Conservation (phyloP, 2,329 filamentous ascomycete genomes). For the Peltaster fructicola region DNA sequence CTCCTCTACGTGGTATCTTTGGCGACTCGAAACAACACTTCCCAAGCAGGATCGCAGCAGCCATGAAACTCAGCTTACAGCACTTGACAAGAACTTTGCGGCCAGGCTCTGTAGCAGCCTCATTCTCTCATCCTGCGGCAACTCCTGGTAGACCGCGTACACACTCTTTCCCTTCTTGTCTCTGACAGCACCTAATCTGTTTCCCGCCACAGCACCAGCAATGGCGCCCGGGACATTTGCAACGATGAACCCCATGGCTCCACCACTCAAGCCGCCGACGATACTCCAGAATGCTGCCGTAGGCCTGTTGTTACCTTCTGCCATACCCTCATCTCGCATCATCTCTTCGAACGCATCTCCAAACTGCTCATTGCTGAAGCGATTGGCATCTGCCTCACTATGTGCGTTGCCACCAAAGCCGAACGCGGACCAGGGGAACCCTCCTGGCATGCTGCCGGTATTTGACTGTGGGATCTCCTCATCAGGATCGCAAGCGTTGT, state of each 20-base stretch:
- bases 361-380: constrained; percentile 61
- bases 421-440: constrained; percentile 64
- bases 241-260: constrained; percentile 83
- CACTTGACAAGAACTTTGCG: constrained; percentile 69
- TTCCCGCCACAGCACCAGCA: constrained; percentile 82
- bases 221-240: constrained; percentile 80
- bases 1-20: too few relatives aligned
- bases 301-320: constrained; percentile 44
- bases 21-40: too few relatives aligned
- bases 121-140: constrained; percentile 68
- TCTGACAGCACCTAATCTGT: constrained; percentile 72
- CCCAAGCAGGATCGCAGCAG: too few relatives aligned
- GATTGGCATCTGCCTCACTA: constrained; percentile 25
- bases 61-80: constrained; percentile 47
- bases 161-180: constrained; percentile 92
- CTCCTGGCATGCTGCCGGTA: constrained; percentile 22
- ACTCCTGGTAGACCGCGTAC: constrained; percentile 74
- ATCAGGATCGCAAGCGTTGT: constrained; percentile 27
- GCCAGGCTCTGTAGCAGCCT: constrained; percentile 70
- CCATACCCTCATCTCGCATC: constrained; percentile 44
- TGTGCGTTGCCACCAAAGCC: constrained; percentile 35
- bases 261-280: constrained; percentile 71
- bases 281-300: constrained; percentile 74
- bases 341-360: constrained; percentile 44
- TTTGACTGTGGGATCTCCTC: constrained; percentile 30